Base-by-base conservation (phyloP, 1,284 basidiomycete species). In the Ustilago esculenta region DNA sequence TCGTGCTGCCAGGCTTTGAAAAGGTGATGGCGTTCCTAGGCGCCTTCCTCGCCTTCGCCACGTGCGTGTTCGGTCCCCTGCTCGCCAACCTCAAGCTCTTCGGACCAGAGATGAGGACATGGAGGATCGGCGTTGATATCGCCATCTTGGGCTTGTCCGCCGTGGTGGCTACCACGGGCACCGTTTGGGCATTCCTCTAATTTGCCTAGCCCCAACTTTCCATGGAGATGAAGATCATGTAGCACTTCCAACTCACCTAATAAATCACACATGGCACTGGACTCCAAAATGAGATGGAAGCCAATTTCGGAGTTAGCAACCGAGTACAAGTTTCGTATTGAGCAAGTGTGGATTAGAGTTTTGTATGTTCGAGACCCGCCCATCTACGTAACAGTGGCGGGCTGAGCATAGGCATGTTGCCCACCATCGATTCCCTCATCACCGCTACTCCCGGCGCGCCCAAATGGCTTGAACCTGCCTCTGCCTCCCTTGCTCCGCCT, bases 1-100 rank as follows among this genome's bases (percentile, higher is more conserved):
- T 80, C 1, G 33, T 89, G 55, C 84, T 96, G 35, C 94, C 94
- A 1, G 87, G 91, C 51, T 96, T 97, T 80, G 90, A 90, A 68
- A 87, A 89, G 20, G 87, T 94, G 80, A 94, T 97, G 92, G 90
- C 90, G 12, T 92, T 94, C 81, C 84, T 95, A 32, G 93, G 94
- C 4, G 89, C 81, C 1, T 94, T 93, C 81, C 88, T 90, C 32
- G 90, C 92, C 0, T 94, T 94, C 79, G 84, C 90, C 69, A 87
- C 78, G 1, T 81, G 79, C 43, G 76, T 81, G 15, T 70, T 80
- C 36, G 79, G 79, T 7, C 79, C 79, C 0, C 30, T 80, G 15
- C 35, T 79, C 15, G 79, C 77, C 8, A 70, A 70, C 23, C 25
- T 81, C 14, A 58, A 58, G 29, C 57, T 81, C 18, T 74, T 76